Evolutionary conservation across 495 filamentous ascomycete species (phyloP).

Genomic region (Amniculicola lignicola): DNA sequence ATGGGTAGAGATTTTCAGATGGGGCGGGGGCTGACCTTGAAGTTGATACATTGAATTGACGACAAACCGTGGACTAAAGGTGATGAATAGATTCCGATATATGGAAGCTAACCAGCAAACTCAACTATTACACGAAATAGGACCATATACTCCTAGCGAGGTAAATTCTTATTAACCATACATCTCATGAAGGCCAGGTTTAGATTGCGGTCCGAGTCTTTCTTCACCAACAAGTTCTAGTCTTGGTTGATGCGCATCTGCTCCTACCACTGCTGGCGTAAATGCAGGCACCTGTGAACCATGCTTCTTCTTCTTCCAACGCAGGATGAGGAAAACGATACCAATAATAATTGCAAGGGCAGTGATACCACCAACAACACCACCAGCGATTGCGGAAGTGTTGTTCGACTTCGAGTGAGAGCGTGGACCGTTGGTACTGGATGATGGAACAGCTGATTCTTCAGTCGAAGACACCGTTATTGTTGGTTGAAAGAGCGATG

Average conservation of each 20-base stretch:
- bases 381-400: conserved; percentile 8
- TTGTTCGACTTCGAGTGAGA: not conserved
- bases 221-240: not conserved
- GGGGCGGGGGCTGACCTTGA: too few relatives aligned
- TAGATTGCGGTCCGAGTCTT: not conserved
- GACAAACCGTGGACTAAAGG: too few relatives aligned
- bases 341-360: conserved; percentile 1
- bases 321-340: not conserved
- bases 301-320: not conserved
- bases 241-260: not conserved
- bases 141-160: too few relatives aligned
- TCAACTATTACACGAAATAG: too few relatives aligned
- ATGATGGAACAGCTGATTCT: not conserved
- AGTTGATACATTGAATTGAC: too few relatives aligned
- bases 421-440: not conserved
- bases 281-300: not conserved
- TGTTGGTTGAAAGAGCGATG: not conserved
- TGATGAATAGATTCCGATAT: too few relatives aligned
- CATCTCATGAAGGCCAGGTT: not conserved
- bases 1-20: too few relatives aligned
- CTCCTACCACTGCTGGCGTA: not conserved
- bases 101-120: too few relatives aligned
- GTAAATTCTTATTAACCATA: not conserved
- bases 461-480: not conserved
- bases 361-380: conserved; percentile 4